Evolutionary conservation across 768 basidiomycete genomes (phyloP).

Genomic region (Neoboletus subvelutipes): DNA sequence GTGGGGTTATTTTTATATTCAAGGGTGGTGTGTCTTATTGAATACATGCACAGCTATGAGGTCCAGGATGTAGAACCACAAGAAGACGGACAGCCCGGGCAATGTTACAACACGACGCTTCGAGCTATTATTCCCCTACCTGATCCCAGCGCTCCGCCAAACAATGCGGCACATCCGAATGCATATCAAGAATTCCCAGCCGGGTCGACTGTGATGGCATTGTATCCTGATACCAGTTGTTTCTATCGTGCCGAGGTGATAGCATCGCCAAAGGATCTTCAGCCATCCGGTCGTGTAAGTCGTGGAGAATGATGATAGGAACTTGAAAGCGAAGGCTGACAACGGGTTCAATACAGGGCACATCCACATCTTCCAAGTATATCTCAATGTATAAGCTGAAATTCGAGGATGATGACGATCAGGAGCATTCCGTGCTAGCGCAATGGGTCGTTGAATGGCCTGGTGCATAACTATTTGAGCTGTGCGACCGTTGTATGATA

Average conservation of each 20-base stretch:
- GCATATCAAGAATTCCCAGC: slow-evolving; percentile 70
- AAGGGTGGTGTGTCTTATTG: neutral
- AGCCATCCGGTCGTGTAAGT: slow-evolving; percentile 39
- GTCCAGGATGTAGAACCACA: slow-evolving; percentile 85
- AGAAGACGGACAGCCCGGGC: slow-evolving; percentile 74
- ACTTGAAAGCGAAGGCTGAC: slow-evolving; percentile 8
- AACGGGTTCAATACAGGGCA: slow-evolving; percentile 17
- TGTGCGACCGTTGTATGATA: neutral
- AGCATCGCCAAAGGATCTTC: slow-evolving; percentile 54
- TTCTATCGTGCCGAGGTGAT: slow-evolving; percentile 88
- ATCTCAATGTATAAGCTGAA: slow-evolving; percentile 71
- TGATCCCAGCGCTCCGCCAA: slow-evolving; percentile 58
- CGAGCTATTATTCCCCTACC: slow-evolving; percentile 78
- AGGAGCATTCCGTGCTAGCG: slow-evolving; percentile 73
- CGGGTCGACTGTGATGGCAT: slow-evolving; percentile 76
- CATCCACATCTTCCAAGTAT: slow-evolving; percentile 45
- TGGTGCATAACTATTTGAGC: slow-evolving; percentile 24
- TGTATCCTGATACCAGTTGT: slow-evolving; percentile 91
- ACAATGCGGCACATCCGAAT: slow-evolving; percentile 61
- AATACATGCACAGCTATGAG: slow-evolving; percentile 57
- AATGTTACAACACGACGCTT: slow-evolving; percentile 66
- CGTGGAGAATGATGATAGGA: neutral
- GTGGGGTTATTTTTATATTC: slow-evolving; percentile 32
- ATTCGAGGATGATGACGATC: slow-evolving; percentile 88
- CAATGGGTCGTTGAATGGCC: slow-evolving; percentile 86